Evolutionary conservation across 1,284 basidiomycete species (phyloP).

Genomic region (Ustilago shanxiensis): DNA sequence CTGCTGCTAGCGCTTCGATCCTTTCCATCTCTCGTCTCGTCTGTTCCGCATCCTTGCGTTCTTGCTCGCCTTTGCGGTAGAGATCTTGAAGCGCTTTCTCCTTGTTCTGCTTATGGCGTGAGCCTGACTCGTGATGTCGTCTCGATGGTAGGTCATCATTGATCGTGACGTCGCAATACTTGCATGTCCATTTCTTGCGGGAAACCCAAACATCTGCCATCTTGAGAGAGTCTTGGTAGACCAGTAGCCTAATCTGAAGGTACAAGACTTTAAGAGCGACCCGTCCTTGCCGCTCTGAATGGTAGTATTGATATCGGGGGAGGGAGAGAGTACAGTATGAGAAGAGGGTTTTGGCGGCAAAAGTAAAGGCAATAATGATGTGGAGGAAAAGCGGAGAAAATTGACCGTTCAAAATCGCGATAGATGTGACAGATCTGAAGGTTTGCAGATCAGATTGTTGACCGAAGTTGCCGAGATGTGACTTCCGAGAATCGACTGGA

Average conservation of each 20-base stretch:
- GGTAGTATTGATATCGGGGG: neutral
- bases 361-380: neutral
- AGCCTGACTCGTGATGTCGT: conserved; percentile 90
- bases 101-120: conserved; percentile 92
- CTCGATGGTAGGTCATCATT: conserved; percentile 75
- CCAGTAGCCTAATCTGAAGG: neutral
- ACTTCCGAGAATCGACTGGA: conserved; percentile 12
- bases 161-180: conserved; percentile 69
- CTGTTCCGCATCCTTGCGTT: conserved; percentile 85
- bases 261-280: neutral
- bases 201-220: conserved; percentile 68
- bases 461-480: conserved; percentile 5
- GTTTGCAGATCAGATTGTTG: neutral
- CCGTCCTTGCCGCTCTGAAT: neutral
- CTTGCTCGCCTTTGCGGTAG: conserved; percentile 91
- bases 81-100: conserved; percentile 90
- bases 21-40: conserved; percentile 86
- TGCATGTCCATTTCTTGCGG: conserved; percentile 67
- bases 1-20: conserved; percentile 80
- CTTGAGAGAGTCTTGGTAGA: neutral
- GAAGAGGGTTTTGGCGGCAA: neutral
- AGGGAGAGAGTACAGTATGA: neutral
- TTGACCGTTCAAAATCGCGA: conserved; percentile 12
- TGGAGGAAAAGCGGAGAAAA: conserved; percentile 6
- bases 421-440: conserved; percentile 3